Evolutionary conservation across 2,329 filamentous ascomycete species (phyloP), one percentile per base, ranked within the genome.

Genomic region (Ophiocordyceps australis): DNA sequence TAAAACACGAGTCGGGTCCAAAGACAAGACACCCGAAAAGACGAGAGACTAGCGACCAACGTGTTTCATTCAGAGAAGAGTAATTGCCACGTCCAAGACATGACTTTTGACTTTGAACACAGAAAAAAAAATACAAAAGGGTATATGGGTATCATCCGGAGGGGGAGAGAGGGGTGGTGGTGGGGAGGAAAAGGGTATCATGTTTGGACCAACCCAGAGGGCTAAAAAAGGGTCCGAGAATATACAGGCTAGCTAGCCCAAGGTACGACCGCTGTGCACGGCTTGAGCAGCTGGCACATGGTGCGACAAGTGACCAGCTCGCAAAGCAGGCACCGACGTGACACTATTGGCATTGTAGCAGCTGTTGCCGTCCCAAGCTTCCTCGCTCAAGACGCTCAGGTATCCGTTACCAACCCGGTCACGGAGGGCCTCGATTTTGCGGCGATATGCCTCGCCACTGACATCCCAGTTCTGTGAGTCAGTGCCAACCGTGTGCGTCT

Each of bases 331-430:
- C 26, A 42, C 32, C 7, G 43, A 37, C 15, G 42, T 28, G 17
- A 47, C 34, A 25, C 25, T 30, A 14, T 35, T 20, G 11, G 38
- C 22, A 20, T 37, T 29, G 24, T 35, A 40, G 23, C 35, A 28
- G 7, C 33, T 34, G 23, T 48, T 49, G 6, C 54, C 38, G 33
- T 70, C 61, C 67, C 69, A 74, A 22, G 54, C 61, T 46, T 89
- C 79, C 40, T 93, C 85, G 32, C 78, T 77, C 26, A 95, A 58
- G 10, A 79, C 81, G 34, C 74, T 85, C 20, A 98, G 64, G 65
- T 92, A 98, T 20, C 74, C 78, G 38, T 74, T 81, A 17, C 85
- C 85, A 35, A 93, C 74, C 41, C 86, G 81, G 41, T 76, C 76
- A 32, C 83, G 75, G 28, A 94, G 55, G 4, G 78, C 73, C 48